Percentiles rank a stretch among this genome's conserved stretches.
Evolutionary conservation across 768 basidiomycete species (phyloP).

Genomic region (Lepiota brunneoincarnata): DNA sequence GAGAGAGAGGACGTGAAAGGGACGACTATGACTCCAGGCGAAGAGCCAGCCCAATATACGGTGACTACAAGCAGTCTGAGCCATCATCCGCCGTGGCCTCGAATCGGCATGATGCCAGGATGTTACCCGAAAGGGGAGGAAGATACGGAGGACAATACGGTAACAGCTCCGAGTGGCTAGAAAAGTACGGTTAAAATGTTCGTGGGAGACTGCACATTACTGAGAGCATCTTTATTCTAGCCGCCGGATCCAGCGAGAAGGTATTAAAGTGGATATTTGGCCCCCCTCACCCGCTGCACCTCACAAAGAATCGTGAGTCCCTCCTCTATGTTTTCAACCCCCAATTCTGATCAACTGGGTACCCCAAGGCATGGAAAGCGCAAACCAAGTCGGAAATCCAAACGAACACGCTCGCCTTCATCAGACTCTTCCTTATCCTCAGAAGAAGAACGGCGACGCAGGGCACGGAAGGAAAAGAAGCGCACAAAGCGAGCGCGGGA

Average conservation of each 20-base stretch:
- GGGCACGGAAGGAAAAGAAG: constrained; percentile 60
- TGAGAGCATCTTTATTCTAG: constrained; percentile 32
- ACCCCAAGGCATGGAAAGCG: constrained; percentile 53
- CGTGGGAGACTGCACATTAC: not conserved
- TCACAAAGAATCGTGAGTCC: constrained; percentile 50
- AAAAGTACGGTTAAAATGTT: constrained; percentile 47
- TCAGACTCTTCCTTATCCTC: constrained; percentile 47
- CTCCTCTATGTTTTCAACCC: constrained; percentile 32
- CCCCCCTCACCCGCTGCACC: constrained; percentile 62
- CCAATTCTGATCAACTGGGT: not conserved
- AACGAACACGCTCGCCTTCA: constrained; percentile 54
- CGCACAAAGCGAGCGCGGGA: constrained; percentile 47
- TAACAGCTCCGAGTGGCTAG: constrained; percentile 55
- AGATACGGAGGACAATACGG: constrained; percentile 16
- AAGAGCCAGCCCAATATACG: constrained; percentile 58
- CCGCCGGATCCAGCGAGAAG: constrained; percentile 67
- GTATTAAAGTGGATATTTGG: constrained; percentile 64
- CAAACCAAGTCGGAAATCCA: constrained; percentile 50
- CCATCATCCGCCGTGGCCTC: constrained; percentile 29
- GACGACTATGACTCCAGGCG: constrained; percentile 18
- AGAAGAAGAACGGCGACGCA: constrained; percentile 58
- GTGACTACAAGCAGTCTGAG: constrained; percentile 44
- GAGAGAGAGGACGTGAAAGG: constrained; percentile 17
- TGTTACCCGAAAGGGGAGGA: constrained; percentile 48
- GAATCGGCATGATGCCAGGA: constrained; percentile 36